Conservation (phyloP, 108 stramenopile genomes). For the Nannochloropsis salina region DNA sequence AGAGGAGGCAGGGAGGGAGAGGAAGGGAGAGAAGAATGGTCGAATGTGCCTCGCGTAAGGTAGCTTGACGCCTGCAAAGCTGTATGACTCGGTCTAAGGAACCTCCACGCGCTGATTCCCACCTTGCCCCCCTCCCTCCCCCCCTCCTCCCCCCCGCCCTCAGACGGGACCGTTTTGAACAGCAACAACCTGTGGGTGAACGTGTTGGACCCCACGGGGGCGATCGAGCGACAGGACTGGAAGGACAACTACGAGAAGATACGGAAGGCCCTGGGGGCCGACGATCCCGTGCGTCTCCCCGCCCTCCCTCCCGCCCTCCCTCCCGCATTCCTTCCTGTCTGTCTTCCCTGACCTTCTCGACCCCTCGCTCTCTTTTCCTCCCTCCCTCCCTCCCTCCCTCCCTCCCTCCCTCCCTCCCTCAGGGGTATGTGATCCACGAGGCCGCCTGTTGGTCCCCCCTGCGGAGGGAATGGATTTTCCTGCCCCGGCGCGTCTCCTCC, state of each 20-base stretch:
- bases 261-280: constrained; percentile 64
- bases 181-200: constrained; percentile 86
- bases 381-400: not conserved
- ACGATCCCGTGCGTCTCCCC: constrained; percentile 29
- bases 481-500: constrained; percentile 75
- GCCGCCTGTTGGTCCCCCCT: constrained; percentile 70
- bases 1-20: not conserved
- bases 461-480: constrained; percentile 76
- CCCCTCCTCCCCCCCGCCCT: not conserved
- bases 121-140: not conserved
- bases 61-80: no score
- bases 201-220: constrained; percentile 64
- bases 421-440: constrained; percentile 83
- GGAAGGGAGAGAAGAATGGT: constrained; percentile 2
- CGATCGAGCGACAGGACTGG: constrained; percentile 67
- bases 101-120: not conserved
- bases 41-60: no score
- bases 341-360: not conserved
- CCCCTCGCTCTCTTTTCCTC: not conserved
- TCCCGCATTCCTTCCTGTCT: not conserved
- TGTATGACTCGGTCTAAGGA: no score
- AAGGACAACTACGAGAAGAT: constrained; percentile 68
- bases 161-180: constrained; percentile 65
- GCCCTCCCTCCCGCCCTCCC: not conserved
- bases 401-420: not conserved